phyloP scores from a whole-genome alignment of 805 yeast species.

The Zygoascus tannicola region DNA sequence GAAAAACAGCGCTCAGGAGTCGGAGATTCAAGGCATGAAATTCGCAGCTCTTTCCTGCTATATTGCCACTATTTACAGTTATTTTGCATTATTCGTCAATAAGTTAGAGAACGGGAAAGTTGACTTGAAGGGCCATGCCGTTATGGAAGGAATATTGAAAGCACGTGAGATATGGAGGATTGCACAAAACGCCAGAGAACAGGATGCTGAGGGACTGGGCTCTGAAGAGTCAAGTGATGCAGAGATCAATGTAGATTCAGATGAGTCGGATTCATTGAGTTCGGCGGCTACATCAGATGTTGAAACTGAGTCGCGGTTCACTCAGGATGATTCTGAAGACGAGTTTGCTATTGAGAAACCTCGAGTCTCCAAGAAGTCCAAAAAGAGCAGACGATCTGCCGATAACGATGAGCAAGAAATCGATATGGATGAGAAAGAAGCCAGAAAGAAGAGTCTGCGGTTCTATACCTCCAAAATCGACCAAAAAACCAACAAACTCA shows the following conservation, averaged over 20 bases:
- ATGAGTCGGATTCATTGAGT: not conserved
- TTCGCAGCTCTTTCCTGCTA: slow-evolving; percentile 67
- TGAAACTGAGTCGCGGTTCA: not conserved
- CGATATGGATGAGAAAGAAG: slow-evolving; percentile 77
- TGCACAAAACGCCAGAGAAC: slow-evolving; percentile 39
- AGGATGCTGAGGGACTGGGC: slow-evolving; percentile 9
- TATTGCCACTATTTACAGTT: slow-evolving; percentile 66
- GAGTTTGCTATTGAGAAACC: slow-evolving; percentile 45
- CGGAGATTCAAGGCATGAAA: slow-evolving; percentile 34
- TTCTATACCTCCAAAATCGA: slow-evolving; percentile 97
- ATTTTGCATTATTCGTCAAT: slow-evolving; percentile 58
- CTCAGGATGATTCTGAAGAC: slow-evolving; percentile 16
- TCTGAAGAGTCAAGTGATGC: slow-evolving; percentile 25
- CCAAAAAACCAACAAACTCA: slow-evolving; percentile 55
- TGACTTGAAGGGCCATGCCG: slow-evolving; percentile 76
- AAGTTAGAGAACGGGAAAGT: slow-evolving; percentile 43
- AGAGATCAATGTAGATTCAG: slow-evolving; percentile 14
- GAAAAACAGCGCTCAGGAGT: slow-evolving; percentile 4
- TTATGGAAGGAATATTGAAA: slow-evolving; percentile 78
- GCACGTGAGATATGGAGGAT: slow-evolving; percentile 87
- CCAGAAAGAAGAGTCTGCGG: slow-evolving; percentile 71
- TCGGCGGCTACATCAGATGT: not conserved
- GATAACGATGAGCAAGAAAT: slow-evolving; percentile 63
- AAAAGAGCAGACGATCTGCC: slow-evolving; percentile 35
- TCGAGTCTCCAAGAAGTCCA: slow-evolving; percentile 32